A percentile compares a stretch with the other conserved stretches of the same genome.
These are phyloP conservation scores for Ogataea henricii DNA, from an alignment of 805 yeast species.

Conservation along the genomic window DNA sequence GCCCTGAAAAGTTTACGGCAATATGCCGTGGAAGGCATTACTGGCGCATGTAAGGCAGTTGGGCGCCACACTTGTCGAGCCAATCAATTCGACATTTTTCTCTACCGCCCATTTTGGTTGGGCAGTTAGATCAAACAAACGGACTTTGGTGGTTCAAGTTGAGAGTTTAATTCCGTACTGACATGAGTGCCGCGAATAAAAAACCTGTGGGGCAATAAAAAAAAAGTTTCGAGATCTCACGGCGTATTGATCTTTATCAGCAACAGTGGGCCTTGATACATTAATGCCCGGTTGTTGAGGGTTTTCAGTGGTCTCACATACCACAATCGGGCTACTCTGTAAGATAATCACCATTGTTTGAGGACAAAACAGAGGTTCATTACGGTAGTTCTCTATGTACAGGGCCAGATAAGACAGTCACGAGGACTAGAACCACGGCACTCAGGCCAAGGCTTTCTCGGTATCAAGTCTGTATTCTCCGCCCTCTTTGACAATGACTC, in stretches of 20 bases:
- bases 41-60: neutral
- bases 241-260: too few species aligned
- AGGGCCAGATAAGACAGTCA: neutral
- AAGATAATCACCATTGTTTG: neutral
- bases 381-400: neutral
- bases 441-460: conserved; percentile 27
- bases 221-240: too few species aligned
- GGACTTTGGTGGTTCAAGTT: too few species aligned
- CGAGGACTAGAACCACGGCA: neutral
- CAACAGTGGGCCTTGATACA: too few species aligned
- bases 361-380: neutral
- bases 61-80: neutral
- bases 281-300: too few species aligned
- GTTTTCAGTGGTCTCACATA: neutral
- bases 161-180: too few species aligned
- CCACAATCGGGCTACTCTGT: neutral
- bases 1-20: neutral
- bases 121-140: neutral
- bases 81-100: neutral
- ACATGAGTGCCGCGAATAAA: too few species aligned
- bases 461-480: conserved; percentile 46
- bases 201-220: too few species aligned
- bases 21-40: conserved; percentile 6
- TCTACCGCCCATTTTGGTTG: neutral
- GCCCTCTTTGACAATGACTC: conserved; percentile 58